These are phyloP conservation scores for Cylindrotheca fusiformis DNA, from an alignment of 108 stramenopile genomes.

Conservation along the genomic window DNA sequence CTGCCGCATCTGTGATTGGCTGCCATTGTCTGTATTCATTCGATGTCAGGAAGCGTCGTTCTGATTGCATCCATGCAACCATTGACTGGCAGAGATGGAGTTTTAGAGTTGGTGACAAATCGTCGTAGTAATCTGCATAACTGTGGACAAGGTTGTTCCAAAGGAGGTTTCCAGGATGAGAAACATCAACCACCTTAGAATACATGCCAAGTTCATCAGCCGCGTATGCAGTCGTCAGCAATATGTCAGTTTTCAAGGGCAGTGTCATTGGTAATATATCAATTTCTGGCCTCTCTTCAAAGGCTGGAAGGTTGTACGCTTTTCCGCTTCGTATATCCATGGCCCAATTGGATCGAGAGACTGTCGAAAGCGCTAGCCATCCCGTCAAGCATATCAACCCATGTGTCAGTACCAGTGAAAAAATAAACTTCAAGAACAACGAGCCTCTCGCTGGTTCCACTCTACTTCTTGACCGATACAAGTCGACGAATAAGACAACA, in stretches of 20 bases:
- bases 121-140: conserved; percentile 14
- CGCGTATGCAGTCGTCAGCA: conserved; percentile 24
- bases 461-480: not conserved
- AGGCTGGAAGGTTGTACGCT: conserved; percentile 18
- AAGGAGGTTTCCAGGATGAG: conserved; percentile 47
- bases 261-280: conserved; percentile 18
- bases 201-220: conserved; percentile 41
- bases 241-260: conserved; percentile 33
- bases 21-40: conserved; percentile 36
- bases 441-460: conserved; percentile 13
- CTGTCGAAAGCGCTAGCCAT: conserved; percentile 11
- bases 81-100: conserved; percentile 18
- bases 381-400: conserved; percentile 10
- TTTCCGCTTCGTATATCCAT: conserved; percentile 34
- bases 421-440: too few species aligned
- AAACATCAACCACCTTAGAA: conserved; percentile 27
- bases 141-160: conserved; percentile 25
- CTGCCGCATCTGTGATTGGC: conserved; percentile 7
- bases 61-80: conserved; percentile 1
- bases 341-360: conserved; percentile 41
- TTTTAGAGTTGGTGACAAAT: conserved; percentile 17
- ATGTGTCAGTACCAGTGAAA: too few species aligned
- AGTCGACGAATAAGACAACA: not conserved
- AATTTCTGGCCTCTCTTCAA: not conserved
- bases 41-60: conserved; percentile 37